Base-by-base conservation (phyloP, 305 asterid species). In the Fraxinus velutina region DNA sequence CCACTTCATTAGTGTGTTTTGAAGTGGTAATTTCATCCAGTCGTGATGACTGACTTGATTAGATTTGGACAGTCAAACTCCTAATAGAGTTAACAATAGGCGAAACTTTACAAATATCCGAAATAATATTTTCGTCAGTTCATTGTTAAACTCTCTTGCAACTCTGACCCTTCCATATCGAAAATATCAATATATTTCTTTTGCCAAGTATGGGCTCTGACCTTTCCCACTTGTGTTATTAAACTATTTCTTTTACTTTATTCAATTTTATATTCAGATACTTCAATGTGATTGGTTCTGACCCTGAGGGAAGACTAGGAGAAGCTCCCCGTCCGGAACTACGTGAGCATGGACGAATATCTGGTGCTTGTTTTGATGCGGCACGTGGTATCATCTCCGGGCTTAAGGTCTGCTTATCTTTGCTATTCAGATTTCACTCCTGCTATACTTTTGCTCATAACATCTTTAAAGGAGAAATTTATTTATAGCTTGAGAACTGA, bases 281-380 rank as follows among this genome's bases (percentile, higher is more conserved):
- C 29, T 57, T 57, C 70, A 57, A 57, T 57, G 70, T 57, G 70
- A 57, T 57, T 57, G 70, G 70, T 57, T 57, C 70, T n/a, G 70
- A 57, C 70, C 70, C 70, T 5, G 70, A 57, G 70, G 70, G 70
- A 57, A 57, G 70, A 57, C 29, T 57, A 57, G 70, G 60, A 50
- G 98, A 94, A 92, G 98, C 98, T 87, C 98, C 98, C 81, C 94
- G 93, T 8, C 97, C 99, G 5, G 99, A 95, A 86, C 89, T 95
- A 21, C 97, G 97, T 6, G 98, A 95, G 77, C 99, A 95, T 83
- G 99, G 99, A 62, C 86, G 99, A 37, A 95, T 95, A 78, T 95
- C 99, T 7, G 98, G 99, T 60, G 99, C 99, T 81, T 95, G 99
- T 84, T 95, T 93, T 68, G 98, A 95, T 83, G 98, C 99, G 74